Evolutionary conservation across 768 basidiomycete genomes (phyloP).

Genomic region (Tephrocybe sp.): DNA sequence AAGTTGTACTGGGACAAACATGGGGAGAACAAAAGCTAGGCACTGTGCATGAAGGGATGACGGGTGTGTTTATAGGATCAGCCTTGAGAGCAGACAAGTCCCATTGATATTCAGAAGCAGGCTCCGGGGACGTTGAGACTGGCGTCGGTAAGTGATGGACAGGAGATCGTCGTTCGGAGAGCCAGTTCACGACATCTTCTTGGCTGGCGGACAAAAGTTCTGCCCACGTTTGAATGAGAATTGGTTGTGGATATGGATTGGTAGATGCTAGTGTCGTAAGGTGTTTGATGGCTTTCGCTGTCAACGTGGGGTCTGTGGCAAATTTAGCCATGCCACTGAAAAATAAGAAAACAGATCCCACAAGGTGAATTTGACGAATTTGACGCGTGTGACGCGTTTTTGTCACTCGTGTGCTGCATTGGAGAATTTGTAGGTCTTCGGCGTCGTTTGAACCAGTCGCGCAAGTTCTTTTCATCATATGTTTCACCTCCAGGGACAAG

Average conservation of each 20-base stretch:
- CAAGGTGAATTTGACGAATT: conserved; percentile 3
- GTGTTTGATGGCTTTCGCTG: conserved; percentile 20
- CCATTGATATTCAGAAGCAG: conserved; percentile 10
- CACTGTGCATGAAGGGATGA: conserved; percentile 9
- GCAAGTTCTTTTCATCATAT: conserved; percentile 3
- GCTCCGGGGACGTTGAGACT: conserved; percentile 23
- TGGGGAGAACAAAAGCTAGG: conserved; percentile 2
- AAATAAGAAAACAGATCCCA: background rate
- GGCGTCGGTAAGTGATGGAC: conserved; percentile 22
- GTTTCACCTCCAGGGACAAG: conserved; percentile 13
- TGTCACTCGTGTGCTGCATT: no score
- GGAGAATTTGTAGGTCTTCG: background rate
- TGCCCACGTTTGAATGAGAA: conserved; percentile 33
- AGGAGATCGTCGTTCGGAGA: conserved; percentile 17
- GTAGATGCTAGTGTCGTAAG: conserved; percentile 21
- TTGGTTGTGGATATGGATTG: conserved; percentile 22
- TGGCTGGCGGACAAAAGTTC: conserved; percentile 20
- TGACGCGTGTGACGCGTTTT: background rate
- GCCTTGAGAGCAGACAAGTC: conserved; percentile 7
- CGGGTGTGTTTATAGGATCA: conserved; percentile 19
- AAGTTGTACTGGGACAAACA: conserved; percentile 1
- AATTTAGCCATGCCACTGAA: conserved; percentile 1
- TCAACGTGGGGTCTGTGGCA: conserved; percentile 19
- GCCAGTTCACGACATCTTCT: conserved; percentile 24
- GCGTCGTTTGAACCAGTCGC: conserved; percentile 16